These are phyloP conservation scores for Pseudomonodictys pantanalensis DNA, from an alignment of 495 filamentous ascomycete species.

Conservation along the genomic window DNA sequence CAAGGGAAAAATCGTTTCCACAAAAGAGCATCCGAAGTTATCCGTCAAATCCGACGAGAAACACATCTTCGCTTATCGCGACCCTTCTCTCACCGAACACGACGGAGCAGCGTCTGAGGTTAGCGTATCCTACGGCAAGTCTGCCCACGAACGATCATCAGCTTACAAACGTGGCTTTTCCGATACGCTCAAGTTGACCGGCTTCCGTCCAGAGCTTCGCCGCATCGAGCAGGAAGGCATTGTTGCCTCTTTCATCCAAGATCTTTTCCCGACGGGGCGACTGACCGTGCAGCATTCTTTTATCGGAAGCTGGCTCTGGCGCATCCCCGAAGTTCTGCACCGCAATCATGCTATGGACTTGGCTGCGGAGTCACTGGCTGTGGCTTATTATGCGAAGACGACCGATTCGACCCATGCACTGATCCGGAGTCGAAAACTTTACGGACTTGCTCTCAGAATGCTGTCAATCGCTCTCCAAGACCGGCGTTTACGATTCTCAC, in stretches of 20 bases:
- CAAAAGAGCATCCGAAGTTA: not conserved
- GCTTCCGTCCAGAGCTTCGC: not conserved
- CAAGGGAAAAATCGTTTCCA: not conserved
- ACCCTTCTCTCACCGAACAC: too few species aligned
- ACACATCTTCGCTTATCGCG: too few species aligned
- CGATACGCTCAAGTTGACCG: not conserved
- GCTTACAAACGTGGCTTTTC: not conserved
- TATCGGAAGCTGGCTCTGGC: constrained; percentile 14
- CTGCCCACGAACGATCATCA: not conserved
- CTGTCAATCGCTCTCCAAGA: not conserved
- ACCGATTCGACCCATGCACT: not conserved
- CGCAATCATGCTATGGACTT: not conserved
- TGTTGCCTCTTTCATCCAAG: not conserved
- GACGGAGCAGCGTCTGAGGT: too few species aligned
- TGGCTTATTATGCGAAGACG: not conserved
- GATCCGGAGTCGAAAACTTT: not conserved
- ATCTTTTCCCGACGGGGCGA: not conserved
- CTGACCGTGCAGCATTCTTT: constrained; percentile 2
- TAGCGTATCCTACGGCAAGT: too few species aligned
- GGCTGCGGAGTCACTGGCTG: not conserved
- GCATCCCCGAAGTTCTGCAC: not conserved
- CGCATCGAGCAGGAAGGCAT: not conserved
- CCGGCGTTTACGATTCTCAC: not conserved
- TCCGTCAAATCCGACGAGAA: not conserved
- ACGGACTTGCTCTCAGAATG: not conserved